phyloP scores from a whole-genome alignment of 2,329 filamentous ascomycete species.

The Cladosporium velox region DNA sequence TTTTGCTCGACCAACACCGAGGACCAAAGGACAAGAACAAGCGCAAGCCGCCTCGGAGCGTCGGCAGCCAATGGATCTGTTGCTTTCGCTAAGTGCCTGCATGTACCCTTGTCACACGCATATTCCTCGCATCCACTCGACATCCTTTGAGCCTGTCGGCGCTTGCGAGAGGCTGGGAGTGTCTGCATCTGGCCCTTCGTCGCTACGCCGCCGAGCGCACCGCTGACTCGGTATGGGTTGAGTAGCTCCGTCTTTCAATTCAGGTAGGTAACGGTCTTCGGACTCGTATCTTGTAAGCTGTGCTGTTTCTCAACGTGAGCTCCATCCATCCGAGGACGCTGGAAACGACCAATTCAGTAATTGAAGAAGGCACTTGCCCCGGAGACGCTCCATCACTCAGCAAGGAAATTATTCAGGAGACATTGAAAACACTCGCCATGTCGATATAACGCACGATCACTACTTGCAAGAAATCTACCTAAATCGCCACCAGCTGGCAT shows the following conservation, averaged over 20 bases:
- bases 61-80: slow-evolving; percentile 6
- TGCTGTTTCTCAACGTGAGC: neutral
- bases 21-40: neutral
- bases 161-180: slow-evolving; percentile 20
- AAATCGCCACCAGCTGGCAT: neutral
- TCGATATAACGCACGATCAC: neutral
- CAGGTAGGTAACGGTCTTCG: neutral
- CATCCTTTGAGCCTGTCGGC: neutral
- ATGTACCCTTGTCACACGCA: slow-evolving; percentile 18
- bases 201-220: slow-evolving; percentile 5
- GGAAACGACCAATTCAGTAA: neutral
- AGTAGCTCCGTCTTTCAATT: neutral
- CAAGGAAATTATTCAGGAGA: neutral
- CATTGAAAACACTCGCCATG: neutral
- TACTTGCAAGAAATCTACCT: neutral
- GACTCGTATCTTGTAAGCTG: neutral
- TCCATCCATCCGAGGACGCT: neutral
- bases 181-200: slow-evolving; percentile 10
- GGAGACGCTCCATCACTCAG: neutral
- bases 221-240: slow-evolving; percentile 9
- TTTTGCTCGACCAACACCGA: neutral
- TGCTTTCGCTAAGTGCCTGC: slow-evolving; percentile 8
- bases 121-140: slow-evolving; percentile 17
- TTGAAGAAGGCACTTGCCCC: neutral
- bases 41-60: slow-evolving; percentile 1